Evolutionary conservation across 306 rosid species (phyloP).

Genomic region (Mucuna pruriens): DNA sequence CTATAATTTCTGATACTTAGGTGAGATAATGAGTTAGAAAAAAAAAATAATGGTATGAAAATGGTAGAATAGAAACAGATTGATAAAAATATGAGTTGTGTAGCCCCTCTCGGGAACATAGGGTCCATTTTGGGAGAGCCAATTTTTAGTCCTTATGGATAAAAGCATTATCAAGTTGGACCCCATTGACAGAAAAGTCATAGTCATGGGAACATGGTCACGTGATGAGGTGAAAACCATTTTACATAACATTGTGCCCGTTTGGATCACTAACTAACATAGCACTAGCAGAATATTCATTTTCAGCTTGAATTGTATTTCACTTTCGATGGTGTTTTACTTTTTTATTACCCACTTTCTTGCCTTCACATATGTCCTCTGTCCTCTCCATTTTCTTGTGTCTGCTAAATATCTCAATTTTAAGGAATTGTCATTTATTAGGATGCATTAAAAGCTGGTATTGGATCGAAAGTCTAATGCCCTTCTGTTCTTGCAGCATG

Average conservation of each 20-base stretch:
- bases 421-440: background rate
- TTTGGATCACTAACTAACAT: background rate
- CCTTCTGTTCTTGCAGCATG: background rate
- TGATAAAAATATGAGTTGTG: background rate
- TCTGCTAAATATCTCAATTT: background rate
- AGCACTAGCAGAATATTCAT: background rate
- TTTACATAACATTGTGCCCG: background rate
- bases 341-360: background rate
- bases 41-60: too few relatives aligned
- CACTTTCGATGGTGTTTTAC: background rate
- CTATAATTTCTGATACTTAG: too few relatives aligned
- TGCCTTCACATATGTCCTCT: background rate
- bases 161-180: background rate
- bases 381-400: background rate
- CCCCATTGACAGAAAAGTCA: slow-evolving; percentile 1
- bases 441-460: background rate
- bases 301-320: background rate
- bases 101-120: background rate
- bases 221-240: background rate
- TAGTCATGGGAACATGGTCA: background rate
- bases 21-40: too few relatives aligned
- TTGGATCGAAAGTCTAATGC: background rate
- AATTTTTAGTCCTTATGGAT: background rate
- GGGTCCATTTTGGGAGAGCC: background rate
- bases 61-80: too few relatives aligned